A percentile compares a stretch with the other conserved stretches of the same genome.
phyloP scores from a whole-genome alignment of 148 eudicot species.

The Simmondsia chinensis region DNA sequence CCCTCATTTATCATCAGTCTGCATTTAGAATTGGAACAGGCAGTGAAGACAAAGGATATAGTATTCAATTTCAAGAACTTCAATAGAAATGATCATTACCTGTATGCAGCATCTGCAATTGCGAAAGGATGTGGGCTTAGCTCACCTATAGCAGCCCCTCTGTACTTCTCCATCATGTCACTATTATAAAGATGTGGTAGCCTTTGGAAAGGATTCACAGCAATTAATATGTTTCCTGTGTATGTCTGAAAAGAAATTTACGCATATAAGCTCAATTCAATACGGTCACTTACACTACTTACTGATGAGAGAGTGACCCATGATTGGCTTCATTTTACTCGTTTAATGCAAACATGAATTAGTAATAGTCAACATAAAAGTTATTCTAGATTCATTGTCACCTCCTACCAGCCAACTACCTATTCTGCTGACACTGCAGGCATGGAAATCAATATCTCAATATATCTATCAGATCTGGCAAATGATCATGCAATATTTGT shows the following conservation, averaged over 20 bases:
- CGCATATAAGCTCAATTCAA: conserved; percentile 8
- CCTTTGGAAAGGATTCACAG: conserved; percentile 91
- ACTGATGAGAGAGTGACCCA: too few species aligned
- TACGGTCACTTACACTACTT: too few species aligned
- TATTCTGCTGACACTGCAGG: too few species aligned
- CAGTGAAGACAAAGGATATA: conserved; percentile 3
- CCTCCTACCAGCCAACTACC: too few species aligned
- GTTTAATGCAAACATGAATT: too few species aligned
- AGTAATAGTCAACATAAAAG: too few species aligned
- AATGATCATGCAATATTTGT: too few species aligned
- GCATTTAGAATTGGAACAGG: conserved; percentile 15
- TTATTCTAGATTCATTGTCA: too few species aligned
- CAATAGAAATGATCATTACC: conserved; percentile 31
- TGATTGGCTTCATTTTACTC: too few species aligned
- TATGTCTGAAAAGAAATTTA: conserved; percentile 56
- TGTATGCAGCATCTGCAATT: conserved; percentile 91
- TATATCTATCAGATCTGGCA: too few species aligned
- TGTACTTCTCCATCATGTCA: conserved; percentile 71
- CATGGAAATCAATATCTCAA: too few species aligned
- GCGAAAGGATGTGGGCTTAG: conserved; percentile 94
- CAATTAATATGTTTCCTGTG: conserved; percentile 86
- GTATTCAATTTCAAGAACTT: conserved; percentile 6
- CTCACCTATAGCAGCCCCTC: conserved; percentile 75
- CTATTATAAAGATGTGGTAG: conserved; percentile 72
- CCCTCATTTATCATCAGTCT: conserved; percentile 66